Evolutionary conservation across 352 stramenopile species (phyloP), one percentile per base, ranked within the genome.

Genomic region (Phytophthora uliginosa): DNA sequence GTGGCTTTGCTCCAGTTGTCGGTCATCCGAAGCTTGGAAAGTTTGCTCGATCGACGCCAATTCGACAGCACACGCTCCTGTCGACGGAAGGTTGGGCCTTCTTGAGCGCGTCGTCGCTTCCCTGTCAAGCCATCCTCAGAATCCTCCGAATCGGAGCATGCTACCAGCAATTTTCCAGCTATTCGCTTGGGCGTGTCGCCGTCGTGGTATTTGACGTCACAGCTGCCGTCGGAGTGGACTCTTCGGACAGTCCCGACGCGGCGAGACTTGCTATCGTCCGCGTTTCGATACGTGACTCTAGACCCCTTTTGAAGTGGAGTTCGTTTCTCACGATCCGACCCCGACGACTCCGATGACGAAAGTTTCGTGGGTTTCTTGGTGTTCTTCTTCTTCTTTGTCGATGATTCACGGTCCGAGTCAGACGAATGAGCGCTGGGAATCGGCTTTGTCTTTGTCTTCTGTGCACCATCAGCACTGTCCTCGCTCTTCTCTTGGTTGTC

Each of bases 191-290:
- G 51, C 1, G 48, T 71, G 4, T 94, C 84, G 0, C 85, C 87
- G 40, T 92, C 76, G 4, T 71, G 57, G 62, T 94, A 97, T 56
- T 77, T 54, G 2, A 97, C 28, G 40, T 95, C 88, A 33, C 77
- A 93, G 18, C 74, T 94, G 12, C 79, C 76, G 34, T 95, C 78
- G 0, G 74, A 75, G 59, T 89, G 85, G 0, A 88, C 57, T 7
- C 76, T 81, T 10, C 69, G 68, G 9, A 90, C 69, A 34, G 48
- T 59, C 7, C 77, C 76, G 61, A 81, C 52, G 1, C 79, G 74
- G n/a, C 72, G 63, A 4, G 73, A 67, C 48, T 78, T 84, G 0
- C 18, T 42, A 34, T 85, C 67, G 6, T 74, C 33, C 0, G 71
- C 82, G 48, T 82, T 82, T 6, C 70, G 55, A 67, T 74, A 88